Evolutionary conservation across 169 alveolate genomes (phyloP).

Genomic region (Prorocentrum cordatum): DNA sequence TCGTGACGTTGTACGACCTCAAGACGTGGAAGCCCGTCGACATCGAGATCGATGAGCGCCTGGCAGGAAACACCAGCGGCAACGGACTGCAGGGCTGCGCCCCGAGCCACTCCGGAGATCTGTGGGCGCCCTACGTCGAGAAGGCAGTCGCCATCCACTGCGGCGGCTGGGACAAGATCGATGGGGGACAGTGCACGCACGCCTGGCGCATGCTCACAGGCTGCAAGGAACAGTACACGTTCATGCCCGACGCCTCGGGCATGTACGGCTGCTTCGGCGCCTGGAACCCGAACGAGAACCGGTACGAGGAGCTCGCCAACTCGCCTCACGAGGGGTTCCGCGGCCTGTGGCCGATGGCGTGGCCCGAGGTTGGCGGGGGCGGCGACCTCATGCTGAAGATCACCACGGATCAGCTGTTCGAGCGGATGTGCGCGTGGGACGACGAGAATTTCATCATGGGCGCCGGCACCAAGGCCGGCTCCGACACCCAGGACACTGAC

Average conservation of each 20-base stretch:
- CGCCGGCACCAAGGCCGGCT: not conserved
- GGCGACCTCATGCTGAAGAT: not conserved
- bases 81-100: not conserved
- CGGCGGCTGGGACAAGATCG: conserved; percentile 10
- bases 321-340: not conserved
- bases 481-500: not conserved
- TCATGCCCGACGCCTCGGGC: not conserved
- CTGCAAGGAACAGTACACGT: not conserved
- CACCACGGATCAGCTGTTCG: not conserved
- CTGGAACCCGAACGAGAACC: not conserved
- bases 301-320: not conserved
- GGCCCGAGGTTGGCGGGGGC: conserved; percentile 22
- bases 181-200: not conserved
- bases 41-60: not conserved
- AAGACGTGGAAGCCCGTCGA: not conserved
- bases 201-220: conserved; percentile 9
- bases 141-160: conserved; percentile 12
- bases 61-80: not conserved
- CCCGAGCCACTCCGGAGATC: not conserved
- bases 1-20: not conserved
- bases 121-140: not conserved
- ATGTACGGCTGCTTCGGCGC: not conserved
- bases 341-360: not conserved
- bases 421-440: conserved; percentile 9
- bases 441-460: not conserved